phyloP scores from a whole-genome alignment of 768 basidiomycete genomes.

The Porphyrellus cyaneotinctus region DNA sequence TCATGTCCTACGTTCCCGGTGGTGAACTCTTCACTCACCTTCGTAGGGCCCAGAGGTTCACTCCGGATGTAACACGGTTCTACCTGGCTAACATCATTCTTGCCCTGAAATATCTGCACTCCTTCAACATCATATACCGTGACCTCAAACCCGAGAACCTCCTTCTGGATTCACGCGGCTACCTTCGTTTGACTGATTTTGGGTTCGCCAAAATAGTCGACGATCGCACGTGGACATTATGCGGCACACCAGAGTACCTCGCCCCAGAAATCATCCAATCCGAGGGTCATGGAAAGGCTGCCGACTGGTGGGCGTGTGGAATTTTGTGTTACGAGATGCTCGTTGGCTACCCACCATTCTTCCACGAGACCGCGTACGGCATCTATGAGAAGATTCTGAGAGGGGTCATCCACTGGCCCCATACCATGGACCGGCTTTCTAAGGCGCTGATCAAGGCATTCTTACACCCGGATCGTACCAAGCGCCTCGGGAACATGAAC shows the following conservation, averaged over 20 bases:
- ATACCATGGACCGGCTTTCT: constrained; percentile 82
- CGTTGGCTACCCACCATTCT: constrained; percentile 97
- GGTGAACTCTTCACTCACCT: constrained; percentile 98
- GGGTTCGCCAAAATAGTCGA: constrained; percentile 98
- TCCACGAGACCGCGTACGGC: constrained; percentile 94
- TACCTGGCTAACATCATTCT: constrained; percentile 96
- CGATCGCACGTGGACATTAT: constrained; percentile 97
- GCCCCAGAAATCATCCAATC: constrained; percentile 98
- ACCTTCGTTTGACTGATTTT: constrained; percentile 94
- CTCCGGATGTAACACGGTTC: constrained; percentile 96
- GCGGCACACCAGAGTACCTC: constrained; percentile 94
- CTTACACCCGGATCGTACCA: constrained; percentile 86
- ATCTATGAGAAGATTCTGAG: constrained; percentile 97
- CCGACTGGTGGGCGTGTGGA: constrained; percentile 99
- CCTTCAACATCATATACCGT: constrained; percentile 96
- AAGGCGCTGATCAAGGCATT: constrained; percentile 85
- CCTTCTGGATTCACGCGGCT: constrained; percentile 89
- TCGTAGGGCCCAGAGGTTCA: constrained; percentile 90
- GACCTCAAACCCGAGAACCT: constrained; percentile 99
- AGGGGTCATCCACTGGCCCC: constrained; percentile 88
- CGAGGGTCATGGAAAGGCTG: constrained; percentile 96
- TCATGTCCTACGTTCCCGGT: constrained; percentile 93
- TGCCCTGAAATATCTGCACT: constrained; percentile 91
- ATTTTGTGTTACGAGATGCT: constrained; percentile 98
- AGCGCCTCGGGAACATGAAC: constrained; percentile 89